Base-by-base conservation (phyloP, 192 early-diverging fungal species). In the Coemansia sp. region DNA sequence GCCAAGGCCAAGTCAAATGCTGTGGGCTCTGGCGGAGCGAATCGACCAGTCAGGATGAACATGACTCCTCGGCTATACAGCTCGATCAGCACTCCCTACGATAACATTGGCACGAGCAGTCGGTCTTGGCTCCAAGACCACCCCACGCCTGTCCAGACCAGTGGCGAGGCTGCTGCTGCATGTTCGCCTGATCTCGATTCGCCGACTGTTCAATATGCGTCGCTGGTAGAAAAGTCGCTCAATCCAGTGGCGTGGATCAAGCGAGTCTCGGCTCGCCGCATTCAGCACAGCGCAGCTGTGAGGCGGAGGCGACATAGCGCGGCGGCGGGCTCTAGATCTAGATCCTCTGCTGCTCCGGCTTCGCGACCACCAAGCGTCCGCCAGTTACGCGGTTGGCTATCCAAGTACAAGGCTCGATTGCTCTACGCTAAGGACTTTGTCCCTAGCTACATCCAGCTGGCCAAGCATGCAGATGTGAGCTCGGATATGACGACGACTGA, bases 161-260 rank as follows among this genome's bases (percentile, higher is more conserved):
- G 46, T 36, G 59, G 51, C 4, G 17, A 31, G 14, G 50, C 34
- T 50, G 41, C 48, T 15, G 29, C 38, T 61, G n/a, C 25, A 15
- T 29, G 51, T 29, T 55, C 25, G 12, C 25, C 51, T 14, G 45
- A 42, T 34, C 27, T 55, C 27, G 51, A 27, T 12, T 55, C 51
- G 14, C 51, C 51, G 1, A 53, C 51, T 4, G 55, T 70, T 23
- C 70, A 68, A 32, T 46, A 61, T 51, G 29, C 64, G 4, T 62
- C 71, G 57, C 58, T 76, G 4, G 50, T 74, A 9, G 80, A 82
- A 64, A 74, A 69, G 44, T 74, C 80, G 19, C 72, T 82, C 31
- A 77, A 77, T 32, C 80, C 80, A 12, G 75, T 74, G 10, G 51
- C 80, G 25, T 82, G 80, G 80, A 73, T 77, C 48, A 70, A 66